A percentile compares a stretch with the other conserved stretches of the same genome.
These are phyloP conservation scores for Cutaneotrichosporon sp. DNA, from an alignment of 1,284 basidiomycete genomes.

Conservation along the genomic window DNA sequence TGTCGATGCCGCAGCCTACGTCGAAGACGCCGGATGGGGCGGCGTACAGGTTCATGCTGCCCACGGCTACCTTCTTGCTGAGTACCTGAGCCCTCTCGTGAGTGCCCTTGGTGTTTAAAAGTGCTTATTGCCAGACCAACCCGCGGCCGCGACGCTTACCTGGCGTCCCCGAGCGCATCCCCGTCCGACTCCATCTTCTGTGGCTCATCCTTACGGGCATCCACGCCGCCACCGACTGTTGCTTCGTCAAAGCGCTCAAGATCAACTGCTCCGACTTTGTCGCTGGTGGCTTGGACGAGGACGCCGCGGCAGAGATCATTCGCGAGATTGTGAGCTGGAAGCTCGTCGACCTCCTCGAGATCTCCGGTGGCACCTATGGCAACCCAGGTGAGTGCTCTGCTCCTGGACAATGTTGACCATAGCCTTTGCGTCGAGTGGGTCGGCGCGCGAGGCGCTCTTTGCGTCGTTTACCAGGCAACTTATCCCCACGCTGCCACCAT, in stretches of 20 bases:
- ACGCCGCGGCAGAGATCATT: conserved; percentile 32
- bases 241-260: conserved; percentile 78
- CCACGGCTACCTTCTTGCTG: conserved; percentile 82
- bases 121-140: conserved; percentile 58
- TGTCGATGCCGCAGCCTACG: conserved; percentile 62
- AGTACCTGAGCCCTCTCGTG: conserved; percentile 76
- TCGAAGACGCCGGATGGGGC: conserved; percentile 71
- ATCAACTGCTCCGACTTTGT: conserved; percentile 82
- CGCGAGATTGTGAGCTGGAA: conserved; percentile 50
- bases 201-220: conserved; percentile 61
- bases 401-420: conserved; percentile 12
- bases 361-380: conserved; percentile 44
- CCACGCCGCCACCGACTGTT: conserved; percentile 54
- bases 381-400: conserved; percentile 25
- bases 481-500: conserved; percentile 29
- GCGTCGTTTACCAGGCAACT: conserved; percentile 37
- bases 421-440: conserved; percentile 8
- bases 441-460: conserved; percentile 37
- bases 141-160: conserved; percentile 56
- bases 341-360: conserved; percentile 48
- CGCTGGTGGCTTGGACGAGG: conserved; percentile 47
- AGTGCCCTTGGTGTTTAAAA: conserved; percentile 12
- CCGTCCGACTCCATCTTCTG: conserved; percentile 57
- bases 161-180: conserved; percentile 47
- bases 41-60: conserved; percentile 83